Base-by-base conservation (phyloP, 192 early-diverging fungal genomes). In the Gorgonomyces haynaldii region DNA sequence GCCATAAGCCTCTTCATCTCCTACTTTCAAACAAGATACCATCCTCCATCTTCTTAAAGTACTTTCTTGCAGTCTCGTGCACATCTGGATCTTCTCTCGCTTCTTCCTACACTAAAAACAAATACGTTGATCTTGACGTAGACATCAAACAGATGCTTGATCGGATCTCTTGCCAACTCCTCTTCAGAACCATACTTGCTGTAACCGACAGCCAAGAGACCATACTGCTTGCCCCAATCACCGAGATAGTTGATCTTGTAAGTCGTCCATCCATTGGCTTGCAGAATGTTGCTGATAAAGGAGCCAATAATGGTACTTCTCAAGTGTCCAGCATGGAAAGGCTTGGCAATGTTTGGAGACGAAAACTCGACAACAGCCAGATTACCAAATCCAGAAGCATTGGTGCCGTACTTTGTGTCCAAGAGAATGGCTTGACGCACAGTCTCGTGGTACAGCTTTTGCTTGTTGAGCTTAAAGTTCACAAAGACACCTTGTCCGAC, bases 151-250 rank as follows among this genome's bases (percentile, higher is more conserved):
- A 96, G 61, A 54, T 96, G 91, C 42, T 78, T 77, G 42, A 93
- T 96, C 7, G 92, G 88, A 57, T 96, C 84, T 15, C 57, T 64
- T 26, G 71, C 42, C 16, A 96, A 72, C 52, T 77, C 58, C 46
- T 88, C 78, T 50, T 95, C 91, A 31, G 64, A 69, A 25, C 91
- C 91, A 57, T 82, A 80, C 43, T 78, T 78, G 45, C 69, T 69
- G 60, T 79, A 94, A 47, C 91, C 93, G 41, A 97, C 65, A 36
- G 92, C 92, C 57, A 96, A 74, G 39, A 34, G 1, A 76, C 86
- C 96, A 59, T 90, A 99, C 70, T 97, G 94, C 66, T 94, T 99
- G 49, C 96, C 96, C 96, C 96, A 99, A 63, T 99, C 94, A 46
- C 96, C 96, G 25, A 99, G 69, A 64, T 99, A 94, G 76, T 99